These are phyloP conservation scores for Cardamine occulta DNA, from an alignment of 345 rosid genomes.

Conservation along the genomic window DNA sequence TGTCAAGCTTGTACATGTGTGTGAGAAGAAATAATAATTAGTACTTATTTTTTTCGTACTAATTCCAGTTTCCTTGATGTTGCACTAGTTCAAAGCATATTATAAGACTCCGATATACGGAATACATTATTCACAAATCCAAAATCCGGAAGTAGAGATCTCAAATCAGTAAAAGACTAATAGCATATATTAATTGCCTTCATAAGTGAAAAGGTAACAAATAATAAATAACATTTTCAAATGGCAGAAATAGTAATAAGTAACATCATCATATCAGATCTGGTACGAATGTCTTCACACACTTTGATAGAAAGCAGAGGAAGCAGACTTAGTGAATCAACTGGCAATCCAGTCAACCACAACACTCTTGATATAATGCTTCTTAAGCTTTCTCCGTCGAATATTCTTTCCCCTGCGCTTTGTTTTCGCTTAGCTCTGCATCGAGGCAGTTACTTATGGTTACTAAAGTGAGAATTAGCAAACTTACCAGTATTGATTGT, in stretches of 20 bases:
- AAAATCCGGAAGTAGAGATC: slow-evolving; percentile 5
- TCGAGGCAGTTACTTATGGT: slow-evolving; percentile 3
- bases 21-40: neutral
- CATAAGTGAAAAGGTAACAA: neutral
- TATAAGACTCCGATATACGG: neutral
- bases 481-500: slow-evolving; percentile 80
- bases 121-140: neutral
- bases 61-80: neutral
- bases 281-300: neutral
- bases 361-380: slow-evolving; percentile 48
- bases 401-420: slow-evolving; percentile 60
- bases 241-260: neutral
- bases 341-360: slow-evolving; percentile 38
- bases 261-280: neutral
- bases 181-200: neutral
- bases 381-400: slow-evolving; percentile 68
- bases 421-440: slow-evolving; percentile 20
- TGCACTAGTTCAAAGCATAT: neutral
- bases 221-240: neutral
- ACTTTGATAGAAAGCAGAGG: neutral
- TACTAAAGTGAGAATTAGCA: neutral
- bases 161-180: neutral
- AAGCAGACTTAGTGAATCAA: slow-evolving; percentile 1
- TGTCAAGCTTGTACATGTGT: neutral
- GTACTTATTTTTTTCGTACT: neutral